These are phyloP conservation scores for Phaseolus lunatus DNA, from an alignment of 306 rosid species.

Conservation along the genomic window DNA sequence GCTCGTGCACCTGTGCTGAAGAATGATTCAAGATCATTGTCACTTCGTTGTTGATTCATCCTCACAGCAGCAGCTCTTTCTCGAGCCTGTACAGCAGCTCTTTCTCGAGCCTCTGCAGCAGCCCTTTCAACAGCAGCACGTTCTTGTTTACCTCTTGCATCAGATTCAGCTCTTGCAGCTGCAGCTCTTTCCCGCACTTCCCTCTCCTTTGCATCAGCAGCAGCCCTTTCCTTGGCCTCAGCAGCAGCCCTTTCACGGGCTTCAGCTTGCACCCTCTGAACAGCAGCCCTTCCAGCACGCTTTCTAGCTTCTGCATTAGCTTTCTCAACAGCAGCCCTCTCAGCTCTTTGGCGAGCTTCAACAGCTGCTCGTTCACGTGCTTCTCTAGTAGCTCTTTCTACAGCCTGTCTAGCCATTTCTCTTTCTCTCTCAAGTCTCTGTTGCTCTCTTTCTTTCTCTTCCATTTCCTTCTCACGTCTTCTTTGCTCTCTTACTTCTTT, in stretches of 20 bases:
- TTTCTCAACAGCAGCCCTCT: conserved; percentile 86
- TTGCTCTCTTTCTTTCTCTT: conserved; percentile 74
- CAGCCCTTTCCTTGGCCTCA: conserved; percentile 89
- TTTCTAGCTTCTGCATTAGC: conserved; percentile 90
- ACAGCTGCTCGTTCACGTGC: conserved; percentile 96
- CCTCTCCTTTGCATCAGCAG: conserved; percentile 69
- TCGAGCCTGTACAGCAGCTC: conserved; percentile 80
- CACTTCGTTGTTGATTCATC: conserved; percentile 78
- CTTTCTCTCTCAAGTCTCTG: conserved; percentile 80
- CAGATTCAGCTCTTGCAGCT: conserved; percentile 65
- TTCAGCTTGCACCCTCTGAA: conserved; percentile 92
- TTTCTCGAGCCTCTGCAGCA: conserved; percentile 83
- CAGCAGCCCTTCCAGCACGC: conserved; percentile 94
- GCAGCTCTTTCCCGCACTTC: conserved; percentile 55
- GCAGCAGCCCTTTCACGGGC: conserved; percentile 98
- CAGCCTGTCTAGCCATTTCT: conserved; percentile 84
- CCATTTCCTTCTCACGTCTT: conserved; percentile 67
- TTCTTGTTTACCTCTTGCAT: conserved; percentile 74
- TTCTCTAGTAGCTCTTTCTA: conserved; percentile 98
- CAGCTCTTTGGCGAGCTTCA: conserved; percentile 87
- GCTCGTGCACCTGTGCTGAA: conserved; percentile 72
- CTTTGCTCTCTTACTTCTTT: conserved; percentile 71
- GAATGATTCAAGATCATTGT: conserved; percentile 84
- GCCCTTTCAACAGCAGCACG: conserved; percentile 91
- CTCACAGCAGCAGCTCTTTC: conserved; percentile 87